A percentile compares a stretch with the other conserved stretches of the same genome.
phyloP scores from a whole-genome alignment of 495 filamentous ascomycete genomes.

The Trichoderma parareesei region DNA sequence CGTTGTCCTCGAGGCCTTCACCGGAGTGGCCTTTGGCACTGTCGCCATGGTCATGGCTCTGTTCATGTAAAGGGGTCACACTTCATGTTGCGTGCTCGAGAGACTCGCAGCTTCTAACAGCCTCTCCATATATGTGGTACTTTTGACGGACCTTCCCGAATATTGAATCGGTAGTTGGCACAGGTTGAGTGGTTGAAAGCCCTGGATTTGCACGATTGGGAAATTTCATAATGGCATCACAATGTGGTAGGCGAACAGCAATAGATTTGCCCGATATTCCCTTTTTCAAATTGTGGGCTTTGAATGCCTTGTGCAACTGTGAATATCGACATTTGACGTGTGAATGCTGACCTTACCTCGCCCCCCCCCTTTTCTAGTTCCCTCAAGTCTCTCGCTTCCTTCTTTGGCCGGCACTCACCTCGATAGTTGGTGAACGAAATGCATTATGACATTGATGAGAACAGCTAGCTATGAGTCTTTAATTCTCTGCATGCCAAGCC shows the following conservation, averaged over 20 bases:
- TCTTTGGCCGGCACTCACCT: no score
- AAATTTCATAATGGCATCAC: not conserved
- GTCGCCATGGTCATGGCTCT: not conserved
- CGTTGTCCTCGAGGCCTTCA: not conserved
- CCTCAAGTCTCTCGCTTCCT: no score
- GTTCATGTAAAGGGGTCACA: not conserved
- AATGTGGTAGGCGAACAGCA: not conserved
- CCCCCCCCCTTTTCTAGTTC: not conserved
- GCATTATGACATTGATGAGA: not conserved
- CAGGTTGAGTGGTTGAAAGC: not conserved
- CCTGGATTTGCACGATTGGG: conserved; percentile 2
- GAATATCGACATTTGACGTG: not conserved
- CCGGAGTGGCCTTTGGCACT: not conserved
- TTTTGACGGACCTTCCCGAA: not conserved
- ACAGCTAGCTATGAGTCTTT: not conserved
- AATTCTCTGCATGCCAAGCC: not conserved
- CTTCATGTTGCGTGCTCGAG: not conserved
- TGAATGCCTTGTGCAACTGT: not conserved
- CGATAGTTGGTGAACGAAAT: not conserved
- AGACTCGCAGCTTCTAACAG: not conserved
- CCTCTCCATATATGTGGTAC: not conserved
- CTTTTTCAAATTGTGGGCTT: not conserved
- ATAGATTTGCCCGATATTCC: not conserved
- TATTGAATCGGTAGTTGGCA: not conserved
- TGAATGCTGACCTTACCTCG: not conserved